phyloP scores from a whole-genome alignment of 2,329 filamentous ascomycete genomes.

The Colletotrichum orchidophilum region DNA sequence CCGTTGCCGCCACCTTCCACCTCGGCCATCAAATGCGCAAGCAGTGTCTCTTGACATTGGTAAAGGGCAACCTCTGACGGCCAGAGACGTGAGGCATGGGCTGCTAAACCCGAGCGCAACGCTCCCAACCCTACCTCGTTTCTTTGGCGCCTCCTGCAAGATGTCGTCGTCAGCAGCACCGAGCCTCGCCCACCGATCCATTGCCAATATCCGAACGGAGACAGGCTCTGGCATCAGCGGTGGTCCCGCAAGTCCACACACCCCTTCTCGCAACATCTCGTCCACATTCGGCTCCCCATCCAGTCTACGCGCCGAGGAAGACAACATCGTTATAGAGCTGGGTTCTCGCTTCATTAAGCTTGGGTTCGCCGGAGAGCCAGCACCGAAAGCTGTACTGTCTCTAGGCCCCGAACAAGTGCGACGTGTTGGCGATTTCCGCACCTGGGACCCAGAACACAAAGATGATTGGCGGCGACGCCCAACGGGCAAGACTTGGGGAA shows the following conservation, averaged over 20 bases:
- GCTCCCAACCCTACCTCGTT: neutral
- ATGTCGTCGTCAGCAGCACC: constrained; percentile 50
- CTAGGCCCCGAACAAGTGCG: constrained; percentile 82
- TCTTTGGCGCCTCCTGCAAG: neutral
- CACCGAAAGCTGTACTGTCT: constrained; percentile 75
- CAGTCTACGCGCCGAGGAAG: constrained; percentile 79
- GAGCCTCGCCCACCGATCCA: constrained; percentile 64
- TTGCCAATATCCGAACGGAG: constrained; percentile 64
- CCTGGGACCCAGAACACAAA: constrained; percentile 68
- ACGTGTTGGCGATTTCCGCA: constrained; percentile 82
- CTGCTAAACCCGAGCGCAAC: neutral
- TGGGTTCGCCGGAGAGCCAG: constrained; percentile 86
- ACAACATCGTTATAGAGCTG: constrained; percentile 83
- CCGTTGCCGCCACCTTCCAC: neutral
- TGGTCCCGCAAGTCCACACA: constrained; percentile 64
- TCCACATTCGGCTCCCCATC: constrained; percentile 68
- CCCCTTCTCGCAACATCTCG: constrained; percentile 65
- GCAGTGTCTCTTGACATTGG: neutral
- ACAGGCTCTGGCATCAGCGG: constrained; percentile 40
- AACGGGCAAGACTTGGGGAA: constrained; percentile 66
- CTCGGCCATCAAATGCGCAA: neutral
- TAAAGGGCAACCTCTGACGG: neutral
- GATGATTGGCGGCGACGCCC: constrained; percentile 57
- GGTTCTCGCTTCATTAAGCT: constrained; percentile 81
- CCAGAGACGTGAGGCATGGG: neutral